Base-by-base conservation (phyloP, 805 yeast genomes). In the Hanseniaspora thailandica region DNA sequence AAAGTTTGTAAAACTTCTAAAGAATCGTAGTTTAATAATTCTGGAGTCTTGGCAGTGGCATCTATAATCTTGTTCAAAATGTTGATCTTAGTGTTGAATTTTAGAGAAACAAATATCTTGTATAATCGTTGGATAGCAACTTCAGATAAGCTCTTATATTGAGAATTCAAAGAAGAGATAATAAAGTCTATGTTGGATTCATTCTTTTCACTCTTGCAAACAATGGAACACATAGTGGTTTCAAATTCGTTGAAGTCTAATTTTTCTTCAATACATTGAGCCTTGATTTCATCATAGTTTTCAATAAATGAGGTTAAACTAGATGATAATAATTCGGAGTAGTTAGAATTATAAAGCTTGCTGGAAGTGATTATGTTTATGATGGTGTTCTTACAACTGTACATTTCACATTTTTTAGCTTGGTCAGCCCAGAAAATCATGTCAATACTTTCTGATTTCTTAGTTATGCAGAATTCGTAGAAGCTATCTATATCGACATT, bases 341-440 rank as follows among this genome's bases (percentile, higher is more conserved):
- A 72, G 1, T 71, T 56, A n/a, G 62, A 60, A 19, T 60, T 50
- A 23, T 62, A 57, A 10, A 56, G 26, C 12, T 58, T 44, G 35
- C 52, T 70, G 6, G 69, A 68, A 19, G 71, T 68, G n/a, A 82
- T 64, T 36, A 74, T 59, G n/a, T 66, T 61, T 55, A 82, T 62
- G 3, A 82, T 68, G 28, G 71, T 68, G 41, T 70, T 65, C 61
- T 87, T 84, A 22, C 86, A 71, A 20, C 67, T 73, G 22, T 84
- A 82, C 23, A 80, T 57, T 8, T 77, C 66, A 23, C 74, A 68
- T 8, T 69, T 59, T 36, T 70, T 63, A 61, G 86, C 84, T 65
- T 87, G 93, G 54, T 82, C 79, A 19, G 83, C 77, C 60, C 86
- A 72, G 58, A 81, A 84, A 0, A 88, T 76, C 52, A 81, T 65